These are phyloP conservation scores for Thelonectria blattea DNA, from an alignment of 2,329 filamentous ascomycete genomes.

Conservation along the genomic window DNA sequence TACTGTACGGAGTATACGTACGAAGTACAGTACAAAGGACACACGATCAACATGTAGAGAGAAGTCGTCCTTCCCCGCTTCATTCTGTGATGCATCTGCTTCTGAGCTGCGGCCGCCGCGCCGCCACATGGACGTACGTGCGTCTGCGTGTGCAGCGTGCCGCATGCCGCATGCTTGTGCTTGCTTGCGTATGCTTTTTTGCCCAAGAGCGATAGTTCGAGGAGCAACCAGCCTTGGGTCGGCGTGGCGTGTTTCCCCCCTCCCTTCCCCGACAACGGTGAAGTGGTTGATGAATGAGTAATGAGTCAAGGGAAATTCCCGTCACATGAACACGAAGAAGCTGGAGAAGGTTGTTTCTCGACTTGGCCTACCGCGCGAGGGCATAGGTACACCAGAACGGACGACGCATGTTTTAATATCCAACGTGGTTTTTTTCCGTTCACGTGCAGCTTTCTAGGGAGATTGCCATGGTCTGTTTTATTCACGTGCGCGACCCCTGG, in stretches of 20 bases:
- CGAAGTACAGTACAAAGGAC: too few relatives aligned
- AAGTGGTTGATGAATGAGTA: not conserved
- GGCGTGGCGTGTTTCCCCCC: not conserved
- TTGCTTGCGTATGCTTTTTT: not conserved
- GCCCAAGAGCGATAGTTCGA: not conserved
- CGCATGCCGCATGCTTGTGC: not conserved
- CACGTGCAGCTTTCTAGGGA: not conserved
- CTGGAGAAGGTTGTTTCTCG: not conserved
- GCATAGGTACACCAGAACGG: not conserved
- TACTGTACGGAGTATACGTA: too few relatives aligned
- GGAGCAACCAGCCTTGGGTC: not conserved
- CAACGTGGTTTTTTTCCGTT: not conserved
- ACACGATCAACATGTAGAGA: not conserved
- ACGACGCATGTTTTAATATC: not conserved
- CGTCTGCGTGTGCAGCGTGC: not conserved
- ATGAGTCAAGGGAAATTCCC: not conserved
- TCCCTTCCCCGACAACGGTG: too few relatives aligned
- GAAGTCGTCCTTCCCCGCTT: not conserved
- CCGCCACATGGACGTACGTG: not conserved
- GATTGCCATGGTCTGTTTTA: slow-evolving; percentile 1
- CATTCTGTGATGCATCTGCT: not conserved
- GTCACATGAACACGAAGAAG: not conserved
- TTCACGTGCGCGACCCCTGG: too few relatives aligned
- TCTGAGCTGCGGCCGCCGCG: not conserved
- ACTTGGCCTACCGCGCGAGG: too few relatives aligned